Percentiles rank a stretch among this genome's conserved stretches.
Evolutionary conservation across 2,329 filamentous ascomycete genomes (phyloP).

Genomic region (Nannizziopsis arthrosporioides): DNA sequence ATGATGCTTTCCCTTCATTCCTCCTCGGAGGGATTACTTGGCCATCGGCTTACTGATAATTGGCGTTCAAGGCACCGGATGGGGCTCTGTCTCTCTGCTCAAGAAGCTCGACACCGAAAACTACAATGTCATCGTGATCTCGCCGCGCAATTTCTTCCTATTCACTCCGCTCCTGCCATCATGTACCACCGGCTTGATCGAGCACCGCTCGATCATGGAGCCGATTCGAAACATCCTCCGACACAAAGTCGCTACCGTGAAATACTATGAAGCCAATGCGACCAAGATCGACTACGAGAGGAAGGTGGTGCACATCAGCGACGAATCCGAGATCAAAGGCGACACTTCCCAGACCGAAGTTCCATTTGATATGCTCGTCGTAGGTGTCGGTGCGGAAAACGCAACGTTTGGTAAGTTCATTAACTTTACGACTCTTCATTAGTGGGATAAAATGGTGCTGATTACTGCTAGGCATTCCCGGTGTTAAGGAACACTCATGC

Average conservation of each 20-base stretch:
- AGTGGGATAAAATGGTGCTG: not conserved
- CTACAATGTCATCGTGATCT: constrained; percentile 98
- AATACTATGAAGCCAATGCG: constrained; percentile 96
- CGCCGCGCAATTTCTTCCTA: constrained; percentile 98
- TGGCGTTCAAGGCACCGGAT: constrained; percentile 63
- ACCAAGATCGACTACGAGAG: constrained; percentile 89
- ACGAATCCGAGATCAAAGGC: constrained; percentile 88
- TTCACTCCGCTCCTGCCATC: constrained; percentile 96
- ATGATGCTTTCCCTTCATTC: constrained; percentile 22
- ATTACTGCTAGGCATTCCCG: constrained; percentile 55
- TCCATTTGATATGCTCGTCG: constrained; percentile 93
- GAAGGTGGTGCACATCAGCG: constrained; percentile 77
- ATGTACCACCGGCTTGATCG: constrained; percentile 92
- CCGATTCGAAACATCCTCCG: constrained; percentile 90
- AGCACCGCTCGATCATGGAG: constrained; percentile 99
- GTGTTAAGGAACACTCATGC: constrained; percentile 87
- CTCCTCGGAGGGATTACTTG: constrained; percentile 14
- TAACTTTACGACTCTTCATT: not conserved
- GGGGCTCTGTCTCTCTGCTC: constrained; percentile 88
- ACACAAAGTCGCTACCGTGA: constrained; percentile 84
- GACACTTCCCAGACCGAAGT: constrained; percentile 73
- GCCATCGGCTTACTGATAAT: constrained; percentile 8
- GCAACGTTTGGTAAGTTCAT: constrained; percentile 68
- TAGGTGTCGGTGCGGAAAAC: constrained; percentile 95
- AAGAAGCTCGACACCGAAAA: constrained; percentile 99